phyloP scores from a whole-genome alignment of 495 filamentous ascomycete species.

The Annulohypoxylon nitens region DNA sequence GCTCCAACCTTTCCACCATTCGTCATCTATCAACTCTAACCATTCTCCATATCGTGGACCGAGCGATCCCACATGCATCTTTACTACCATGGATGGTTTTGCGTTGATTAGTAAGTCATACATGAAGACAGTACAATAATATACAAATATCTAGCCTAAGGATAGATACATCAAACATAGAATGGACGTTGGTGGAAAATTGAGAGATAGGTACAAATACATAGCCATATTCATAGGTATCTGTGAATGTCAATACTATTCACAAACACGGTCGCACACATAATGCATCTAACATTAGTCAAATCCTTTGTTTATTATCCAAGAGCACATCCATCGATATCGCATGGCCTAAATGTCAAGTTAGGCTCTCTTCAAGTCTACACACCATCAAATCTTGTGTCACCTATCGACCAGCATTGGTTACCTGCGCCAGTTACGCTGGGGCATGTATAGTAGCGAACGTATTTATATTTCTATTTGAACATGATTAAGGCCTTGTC shows the following conservation, averaged over 20 bases:
- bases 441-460: slow-evolving; percentile 30
- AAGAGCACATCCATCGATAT: no score
- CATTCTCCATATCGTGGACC: background rate
- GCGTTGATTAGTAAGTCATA: slow-evolving; percentile 8
- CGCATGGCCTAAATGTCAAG: background rate
- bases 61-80: background rate
- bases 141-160: no score
- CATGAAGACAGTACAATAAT: background rate
- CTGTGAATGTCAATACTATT: no score
- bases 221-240: no score
- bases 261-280: no score
- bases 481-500: slow-evolving; percentile 40
- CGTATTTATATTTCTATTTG: slow-evolving; percentile 44
- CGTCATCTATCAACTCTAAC: slow-evolving; percentile 31
- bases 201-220: no score
- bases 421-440: background rate
- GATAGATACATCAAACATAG: no score
- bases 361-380: background rate
- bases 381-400: background rate
- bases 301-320: no score
- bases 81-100: background rate
- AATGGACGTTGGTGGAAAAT: no score
- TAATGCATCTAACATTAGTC: no score
- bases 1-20: slow-evolving; percentile 28
- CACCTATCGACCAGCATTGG: background rate